Base-by-base conservation (phyloP, 352 stramenopile genomes). In the Phytophthora hybrid region DNA sequence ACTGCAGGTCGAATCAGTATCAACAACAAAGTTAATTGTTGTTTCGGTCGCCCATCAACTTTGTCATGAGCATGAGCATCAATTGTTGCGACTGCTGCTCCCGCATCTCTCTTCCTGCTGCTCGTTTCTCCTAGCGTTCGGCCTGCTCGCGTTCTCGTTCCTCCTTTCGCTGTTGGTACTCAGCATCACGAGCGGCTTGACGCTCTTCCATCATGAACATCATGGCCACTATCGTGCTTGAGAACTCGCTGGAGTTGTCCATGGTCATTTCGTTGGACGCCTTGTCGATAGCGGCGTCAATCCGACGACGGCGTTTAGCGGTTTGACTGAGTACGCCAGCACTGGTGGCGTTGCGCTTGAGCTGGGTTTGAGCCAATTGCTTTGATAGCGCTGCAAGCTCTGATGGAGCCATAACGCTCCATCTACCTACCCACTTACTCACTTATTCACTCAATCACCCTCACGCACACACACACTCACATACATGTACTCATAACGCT, bases 161-260 rank as follows among this genome's bases (percentile, higher is more conserved):
- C 5, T 51, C 18, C 41, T 51, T 51, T 21, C 3, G 41, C 13
- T 14, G 16, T 19, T 51, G 41, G 6, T 51, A 51, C 41, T 51
- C 41, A 51, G 41, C 41, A 51, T 51, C 16, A 10, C 41, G 16
- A 6, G 41, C 41, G 16, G 41, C 41, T 51, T 51, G 41, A 51
- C 41, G 41, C 16, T 51, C 41, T 51, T 51, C 16, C 41, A 51
- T 21, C 41, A 51, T 51, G 41, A 51, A 51, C 41, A 51, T 51
- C 41, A 21, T 51, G 41, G 16, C 41, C 41, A 51, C 41, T 21
- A 51, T 6, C 41, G 18, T 21, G 16, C 41, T 51, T 21, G 41
- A 51, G 41, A 51, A 51, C 41, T 51, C 41, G 41, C 41, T 51
- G 41, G 41, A 51, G 41, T 51, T 51, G 41, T 51, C 41, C 41